Percentiles rank a stretch among this genome's conserved stretches.
Evolutionary conservation across 2,329 filamentous ascomycete genomes (phyloP).

Genomic region (Zymoseptoria brevis): DNA sequence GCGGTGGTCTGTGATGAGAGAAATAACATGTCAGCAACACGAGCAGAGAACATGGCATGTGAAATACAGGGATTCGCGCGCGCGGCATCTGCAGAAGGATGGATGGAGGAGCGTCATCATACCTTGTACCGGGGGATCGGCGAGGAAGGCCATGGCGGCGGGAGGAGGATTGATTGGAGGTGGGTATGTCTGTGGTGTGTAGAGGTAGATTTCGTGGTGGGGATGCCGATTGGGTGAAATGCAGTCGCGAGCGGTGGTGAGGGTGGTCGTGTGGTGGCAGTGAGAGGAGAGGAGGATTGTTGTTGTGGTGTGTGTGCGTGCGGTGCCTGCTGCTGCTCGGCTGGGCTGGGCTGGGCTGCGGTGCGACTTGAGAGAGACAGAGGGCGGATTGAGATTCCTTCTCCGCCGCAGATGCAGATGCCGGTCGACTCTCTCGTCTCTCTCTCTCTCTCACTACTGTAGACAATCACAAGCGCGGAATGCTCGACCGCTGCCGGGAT

Average conservation of each 20-base stretch:
- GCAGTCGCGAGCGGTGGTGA: not conserved
- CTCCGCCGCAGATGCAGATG: not conserved
- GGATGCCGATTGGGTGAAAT: not conserved
- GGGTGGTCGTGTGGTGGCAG: not conserved
- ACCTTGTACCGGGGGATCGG: conserved; percentile 3
- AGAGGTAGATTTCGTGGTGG: not conserved
- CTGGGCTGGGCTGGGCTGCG: not conserved
- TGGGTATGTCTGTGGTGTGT: not conserved
- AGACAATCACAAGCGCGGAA: not conserved
- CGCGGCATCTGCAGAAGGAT: not conserved
- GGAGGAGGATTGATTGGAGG: not conserved
- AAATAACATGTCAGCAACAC: conserved; percentile 4
- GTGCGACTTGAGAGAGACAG: no score
- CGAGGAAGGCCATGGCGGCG: not conserved
- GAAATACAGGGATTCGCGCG: conserved; percentile 4
- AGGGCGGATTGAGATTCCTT: not conserved
- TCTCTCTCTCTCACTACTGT: no score
- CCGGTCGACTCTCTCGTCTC: not conserved
- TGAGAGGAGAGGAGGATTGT: not conserved
- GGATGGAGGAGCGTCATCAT: conserved; percentile 3
- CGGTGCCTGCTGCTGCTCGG: not conserved
- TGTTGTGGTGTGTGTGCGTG: not conserved
- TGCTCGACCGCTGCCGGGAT: not conserved
- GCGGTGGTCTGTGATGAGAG: conserved; percentile 31
- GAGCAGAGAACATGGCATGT: conserved; percentile 10